A percentile compares a stretch with the other conserved stretches of the same genome.
Evolutionary conservation across 352 stramenopile species (phyloP).

Genomic region (Nothophytophthora sp.): DNA sequence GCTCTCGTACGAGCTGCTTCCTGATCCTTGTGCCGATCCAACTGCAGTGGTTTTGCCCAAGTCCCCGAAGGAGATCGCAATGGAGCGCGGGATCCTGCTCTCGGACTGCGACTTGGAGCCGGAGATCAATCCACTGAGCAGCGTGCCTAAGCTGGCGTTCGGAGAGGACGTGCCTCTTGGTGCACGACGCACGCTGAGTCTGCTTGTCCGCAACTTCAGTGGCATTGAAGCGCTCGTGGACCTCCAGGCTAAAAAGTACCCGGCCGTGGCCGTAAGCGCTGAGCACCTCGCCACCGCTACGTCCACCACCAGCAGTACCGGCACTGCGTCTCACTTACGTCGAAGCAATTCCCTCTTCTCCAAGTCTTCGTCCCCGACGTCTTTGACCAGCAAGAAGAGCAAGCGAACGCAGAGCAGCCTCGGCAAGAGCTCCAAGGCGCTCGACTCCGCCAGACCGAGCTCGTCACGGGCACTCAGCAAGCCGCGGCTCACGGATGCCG

Average conservation of each 20-base stretch:
- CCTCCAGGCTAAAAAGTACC: conserved; percentile 63
- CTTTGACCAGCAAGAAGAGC: conserved; percentile 5
- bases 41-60: conserved; percentile 17
- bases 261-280: conserved; percentile 10
- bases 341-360: conserved; percentile 4
- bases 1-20: conserved; percentile 72
- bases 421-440: conserved; percentile 1
- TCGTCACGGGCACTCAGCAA: conserved; percentile 20
- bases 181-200: conserved; percentile 41
- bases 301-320: not conserved
- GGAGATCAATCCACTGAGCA: conserved; percentile 32
- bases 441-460: conserved; percentile 4
- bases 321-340: not conserved
- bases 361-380: conserved; percentile 6
- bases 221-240: conserved; percentile 68
- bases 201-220: conserved; percentile 80
- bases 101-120: conserved; percentile 51
- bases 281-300: not conserved
- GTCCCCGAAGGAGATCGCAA: conserved; percentile 40
- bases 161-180: conserved; percentile 60
- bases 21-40: not conserved
- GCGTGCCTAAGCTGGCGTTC: conserved; percentile 59
- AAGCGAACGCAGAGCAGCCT: not conserved
- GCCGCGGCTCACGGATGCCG: conserved; percentile 34
- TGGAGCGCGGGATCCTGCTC: conserved; percentile 38